Percentiles rank a stretch among this genome's conserved stretches.
These are phyloP conservation scores for Aspergillus carlsbadensis DNA, from an alignment of 495 filamentous ascomycete species.

Conservation along the genomic window DNA sequence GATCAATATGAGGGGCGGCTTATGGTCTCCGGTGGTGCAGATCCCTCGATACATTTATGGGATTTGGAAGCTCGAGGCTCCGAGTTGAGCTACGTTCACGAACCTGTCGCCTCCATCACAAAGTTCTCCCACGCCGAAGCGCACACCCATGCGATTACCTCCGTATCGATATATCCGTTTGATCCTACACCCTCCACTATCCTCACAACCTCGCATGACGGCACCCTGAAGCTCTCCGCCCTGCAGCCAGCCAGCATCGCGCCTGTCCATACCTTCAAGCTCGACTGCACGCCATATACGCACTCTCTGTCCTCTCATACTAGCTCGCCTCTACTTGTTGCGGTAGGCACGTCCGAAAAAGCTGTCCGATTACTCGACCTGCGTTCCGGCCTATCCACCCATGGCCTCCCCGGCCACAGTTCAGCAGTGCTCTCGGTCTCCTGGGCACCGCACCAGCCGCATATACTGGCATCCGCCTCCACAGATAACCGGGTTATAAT, in stretches of 20 bases:
- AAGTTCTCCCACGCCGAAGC: conserved; percentile 45
- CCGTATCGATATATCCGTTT: conserved; percentile 85
- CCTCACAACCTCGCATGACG: conserved; percentile 79
- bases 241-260: conserved; percentile 53
- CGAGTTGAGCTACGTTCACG: conserved; percentile 47
- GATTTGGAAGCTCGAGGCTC: conserved; percentile 62
- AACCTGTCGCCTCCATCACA: conserved; percentile 45
- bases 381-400: conserved; percentile 70
- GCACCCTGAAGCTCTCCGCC: conserved; percentile 76
- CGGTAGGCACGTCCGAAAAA: conserved; percentile 79
- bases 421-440: conserved; percentile 69
- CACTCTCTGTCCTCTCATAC: conserved; percentile 75
- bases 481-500: conserved; percentile 62
- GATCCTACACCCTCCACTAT: conserved; percentile 70
- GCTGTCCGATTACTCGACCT: conserved; percentile 80
- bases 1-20: conserved; percentile 77
- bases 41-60: conserved; percentile 78
- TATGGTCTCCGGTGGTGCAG: conserved; percentile 78
- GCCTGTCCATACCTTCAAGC: conserved; percentile 61
- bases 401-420: conserved; percentile 72
- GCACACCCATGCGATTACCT: conserved; percentile 79
- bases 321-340: conserved; percentile 68
- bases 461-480: conserved; percentile 76
- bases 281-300: conserved; percentile 70
- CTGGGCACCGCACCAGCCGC: conserved; percentile 76